Percentiles rank a stretch among this genome's conserved stretches.
Conservation (phyloP, 805 yeast species). For the Wickerhamomyces canadensis region DNA sequence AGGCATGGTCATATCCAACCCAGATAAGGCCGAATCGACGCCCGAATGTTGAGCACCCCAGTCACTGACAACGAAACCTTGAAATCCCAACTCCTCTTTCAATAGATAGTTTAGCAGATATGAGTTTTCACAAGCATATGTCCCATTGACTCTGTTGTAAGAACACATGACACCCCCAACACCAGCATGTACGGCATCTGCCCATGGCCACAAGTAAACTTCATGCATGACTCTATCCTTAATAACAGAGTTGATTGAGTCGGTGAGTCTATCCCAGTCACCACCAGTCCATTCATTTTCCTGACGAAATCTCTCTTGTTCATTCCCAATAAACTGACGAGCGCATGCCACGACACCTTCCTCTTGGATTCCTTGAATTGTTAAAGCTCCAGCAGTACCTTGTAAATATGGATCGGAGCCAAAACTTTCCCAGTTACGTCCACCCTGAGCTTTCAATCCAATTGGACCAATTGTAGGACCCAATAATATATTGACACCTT, state of each 20-base stretch:
- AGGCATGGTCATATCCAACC: slow-evolving; percentile 65
- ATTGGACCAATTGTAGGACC: slow-evolving; percentile 60
- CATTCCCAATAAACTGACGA: slow-evolving; percentile 55
- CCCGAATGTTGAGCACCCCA: slow-evolving; percentile 65
- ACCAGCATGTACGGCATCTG: slow-evolving; percentile 55
- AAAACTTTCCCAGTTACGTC: slow-evolving; percentile 61
- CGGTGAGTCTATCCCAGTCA: slow-evolving; percentile 37
- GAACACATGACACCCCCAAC: slow-evolving; percentile 60
- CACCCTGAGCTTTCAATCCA: slow-evolving; percentile 58
- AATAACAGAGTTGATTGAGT: slow-evolving; percentile 46
- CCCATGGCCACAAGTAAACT: slow-evolving; percentile 61
- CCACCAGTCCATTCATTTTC: slow-evolving; percentile 44
- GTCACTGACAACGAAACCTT: slow-evolving; percentile 62
- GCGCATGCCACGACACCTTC: slow-evolving; percentile 54
- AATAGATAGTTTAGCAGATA: slow-evolving; percentile 47
- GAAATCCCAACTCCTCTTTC: slow-evolving; percentile 59
- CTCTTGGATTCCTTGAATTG: slow-evolving; percentile 50
- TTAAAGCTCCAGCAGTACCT: slow-evolving; percentile 47
- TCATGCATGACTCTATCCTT: slow-evolving; percentile 62
- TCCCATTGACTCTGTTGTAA: slow-evolving; percentile 49
- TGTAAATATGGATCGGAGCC: slow-evolving; percentile 58
- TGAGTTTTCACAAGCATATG: slow-evolving; percentile 56
- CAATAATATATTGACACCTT: slow-evolving; percentile 50
- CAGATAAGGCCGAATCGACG: slow-evolving; percentile 49
- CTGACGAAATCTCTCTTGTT: slow-evolving; percentile 57